Percentiles rank a stretch among this genome's conserved stretches.
Evolutionary conservation across 306 rosid species (phyloP).

Genomic region (Oxytropis ochrocephala): DNA sequence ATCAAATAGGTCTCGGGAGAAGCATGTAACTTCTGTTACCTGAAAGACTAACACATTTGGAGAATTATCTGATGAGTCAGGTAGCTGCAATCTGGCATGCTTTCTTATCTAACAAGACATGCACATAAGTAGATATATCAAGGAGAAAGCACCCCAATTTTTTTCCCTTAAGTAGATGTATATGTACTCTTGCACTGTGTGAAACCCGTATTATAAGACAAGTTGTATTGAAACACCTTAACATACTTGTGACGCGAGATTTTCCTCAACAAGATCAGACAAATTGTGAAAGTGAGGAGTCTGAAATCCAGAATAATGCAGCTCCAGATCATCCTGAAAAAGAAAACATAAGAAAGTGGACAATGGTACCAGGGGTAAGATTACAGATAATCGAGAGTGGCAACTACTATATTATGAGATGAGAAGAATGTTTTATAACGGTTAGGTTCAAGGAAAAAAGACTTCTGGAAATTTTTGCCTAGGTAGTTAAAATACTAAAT

Average conservation of each 20-base stretch:
- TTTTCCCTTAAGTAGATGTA: too few species aligned
- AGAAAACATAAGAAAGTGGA: not conserved
- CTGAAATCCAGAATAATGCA: slow-evolving; percentile 82
- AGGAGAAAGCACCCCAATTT: not conserved
- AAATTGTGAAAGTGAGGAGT: slow-evolving; percentile 83
- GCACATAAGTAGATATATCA: slow-evolving; percentile 18
- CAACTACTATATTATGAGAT: not conserved
- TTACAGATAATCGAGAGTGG: slow-evolving; percentile 9
- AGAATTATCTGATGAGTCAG: slow-evolving; percentile 61
- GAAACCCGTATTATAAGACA: not conserved
- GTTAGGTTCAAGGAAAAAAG: not conserved
- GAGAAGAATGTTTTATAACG: too few species aligned
- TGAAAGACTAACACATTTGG: slow-evolving; percentile 80
- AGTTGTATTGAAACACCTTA: slow-evolving; percentile 3
- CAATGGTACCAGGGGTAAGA: slow-evolving; percentile 1
- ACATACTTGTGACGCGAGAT: slow-evolving; percentile 69
- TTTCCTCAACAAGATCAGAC: slow-evolving; percentile 74
- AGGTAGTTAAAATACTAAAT: not conserved
- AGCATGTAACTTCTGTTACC: slow-evolving; percentile 39
- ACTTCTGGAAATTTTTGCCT: not conserved
- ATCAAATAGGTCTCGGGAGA: not conserved
- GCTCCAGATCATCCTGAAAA: slow-evolving; percentile 62
- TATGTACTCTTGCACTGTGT: not conserved
- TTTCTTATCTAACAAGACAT: slow-evolving; percentile 47
- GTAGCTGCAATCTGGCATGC: slow-evolving; percentile 50